A percentile compares a stretch with the other conserved stretches of the same genome.
phyloP scores from a whole-genome alignment of 257 asterid genomes.

The Petrea volubilis region DNA sequence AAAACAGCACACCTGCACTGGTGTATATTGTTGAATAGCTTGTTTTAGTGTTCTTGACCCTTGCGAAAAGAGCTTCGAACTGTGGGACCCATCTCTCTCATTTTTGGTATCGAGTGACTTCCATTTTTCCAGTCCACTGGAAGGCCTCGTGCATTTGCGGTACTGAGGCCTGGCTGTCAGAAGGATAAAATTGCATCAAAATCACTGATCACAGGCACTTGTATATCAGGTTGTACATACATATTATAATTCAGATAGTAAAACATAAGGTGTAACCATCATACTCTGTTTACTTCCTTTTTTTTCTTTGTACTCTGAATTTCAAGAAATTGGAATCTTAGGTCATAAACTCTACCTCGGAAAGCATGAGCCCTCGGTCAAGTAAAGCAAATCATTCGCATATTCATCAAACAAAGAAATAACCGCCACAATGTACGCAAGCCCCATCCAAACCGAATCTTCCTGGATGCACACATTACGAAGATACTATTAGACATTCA shows the following conservation, averaged over 20 bases:
- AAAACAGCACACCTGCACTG: conserved; percentile 62
- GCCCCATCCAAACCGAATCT: conserved; percentile 74
- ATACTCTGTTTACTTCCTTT: not conserved
- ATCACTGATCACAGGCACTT: not conserved
- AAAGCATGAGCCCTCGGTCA: conserved; percentile 88
- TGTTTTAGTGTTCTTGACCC: conserved; percentile 77
- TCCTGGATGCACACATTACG: conserved; percentile 46
- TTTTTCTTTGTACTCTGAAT: not conserved
- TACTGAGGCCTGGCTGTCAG: conserved; percentile 89
- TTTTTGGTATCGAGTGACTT: conserved; percentile 40
- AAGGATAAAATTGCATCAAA: conserved; percentile 39
- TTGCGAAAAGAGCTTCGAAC: conserved; percentile 54
- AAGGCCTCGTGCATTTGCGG: conserved; percentile 45
- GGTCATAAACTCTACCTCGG: conserved; percentile 60
- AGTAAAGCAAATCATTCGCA: conserved; percentile 69
- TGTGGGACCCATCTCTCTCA: conserved; percentile 53
- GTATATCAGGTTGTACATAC: no score
- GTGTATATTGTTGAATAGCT: conserved; percentile 64
- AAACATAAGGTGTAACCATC: no score
- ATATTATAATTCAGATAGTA: no score
- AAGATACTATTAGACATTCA: not conserved
- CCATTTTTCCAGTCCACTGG: conserved; percentile 39
- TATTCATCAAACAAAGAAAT: conserved; percentile 81
- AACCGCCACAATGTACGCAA: conserved; percentile 68
- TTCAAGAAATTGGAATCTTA: not conserved